Evolutionary conservation across 2,329 filamentous ascomycete species (phyloP).

Genomic region (Apiospora phragmitis): DNA sequence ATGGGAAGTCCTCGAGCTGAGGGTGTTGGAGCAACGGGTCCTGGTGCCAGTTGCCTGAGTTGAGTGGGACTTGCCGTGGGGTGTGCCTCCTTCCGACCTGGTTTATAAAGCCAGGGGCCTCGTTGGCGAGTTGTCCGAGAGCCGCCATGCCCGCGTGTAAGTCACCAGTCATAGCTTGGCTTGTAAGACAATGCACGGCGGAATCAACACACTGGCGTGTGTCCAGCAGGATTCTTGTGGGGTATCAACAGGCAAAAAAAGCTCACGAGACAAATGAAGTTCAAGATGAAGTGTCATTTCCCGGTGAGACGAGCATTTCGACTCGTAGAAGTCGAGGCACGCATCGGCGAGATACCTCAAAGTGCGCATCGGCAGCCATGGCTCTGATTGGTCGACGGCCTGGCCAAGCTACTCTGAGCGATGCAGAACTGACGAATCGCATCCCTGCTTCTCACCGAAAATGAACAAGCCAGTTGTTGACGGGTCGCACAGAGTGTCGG

Average conservation of each 20-base stretch:
- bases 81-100: conserved; percentile 12
- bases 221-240: conserved; percentile 10
- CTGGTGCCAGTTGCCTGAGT: conserved; percentile 7
- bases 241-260: conserved; percentile 8
- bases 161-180: conserved; percentile 13
- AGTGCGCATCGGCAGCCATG: conserved; percentile 8
- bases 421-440: conserved; percentile 10
- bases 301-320: conserved; percentile 13
- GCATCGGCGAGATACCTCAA: conserved; percentile 11
- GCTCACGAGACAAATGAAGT: conserved; percentile 12
- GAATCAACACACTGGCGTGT: conserved; percentile 11
- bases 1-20: conserved; percentile 2
- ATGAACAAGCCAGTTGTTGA: neutral
- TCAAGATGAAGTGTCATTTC: conserved; percentile 13
- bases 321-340: conserved; percentile 9
- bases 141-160: conserved; percentile 15
- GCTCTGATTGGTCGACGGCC: conserved; percentile 8
- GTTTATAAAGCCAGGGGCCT: conserved; percentile 13
- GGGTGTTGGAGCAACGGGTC: conserved; percentile 5
- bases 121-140: conserved; percentile 13
- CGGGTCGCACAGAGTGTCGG: conserved; percentile 8
- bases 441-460: conserved; percentile 12
- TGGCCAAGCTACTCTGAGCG: neutral
- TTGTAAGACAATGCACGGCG: conserved; percentile 13
- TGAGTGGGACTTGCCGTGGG: conserved; percentile 9